phyloP scores from a whole-genome alignment of 139 green algal species.

The Cymbomonas tetramitiformis region DNA sequence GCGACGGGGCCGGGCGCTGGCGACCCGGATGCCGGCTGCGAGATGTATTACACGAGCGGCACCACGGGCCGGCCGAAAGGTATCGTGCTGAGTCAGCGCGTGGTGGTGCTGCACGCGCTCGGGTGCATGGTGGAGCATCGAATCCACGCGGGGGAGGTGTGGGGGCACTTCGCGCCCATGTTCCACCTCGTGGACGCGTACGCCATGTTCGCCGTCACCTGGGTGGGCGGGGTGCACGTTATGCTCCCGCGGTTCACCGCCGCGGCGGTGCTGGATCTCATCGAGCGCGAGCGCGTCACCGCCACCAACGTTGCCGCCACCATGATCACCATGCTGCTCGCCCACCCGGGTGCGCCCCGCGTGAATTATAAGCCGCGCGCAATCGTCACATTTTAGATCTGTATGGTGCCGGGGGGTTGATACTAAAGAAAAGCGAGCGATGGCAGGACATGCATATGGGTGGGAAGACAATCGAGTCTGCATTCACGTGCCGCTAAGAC shows the following conservation, averaged over 20 bases:
- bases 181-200: conserved; percentile 24
- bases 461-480: too few relatives aligned
- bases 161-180: conserved; percentile 21
- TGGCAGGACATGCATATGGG: too few relatives aligned
- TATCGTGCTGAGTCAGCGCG: conserved; percentile 57
- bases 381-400: too few relatives aligned
- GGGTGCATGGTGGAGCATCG: conserved; percentile 63
- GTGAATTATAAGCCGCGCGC: too few relatives aligned
- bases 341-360: conserved; percentile 24
- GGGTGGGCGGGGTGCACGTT: conserved; percentile 7
- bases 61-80: conserved; percentile 68
- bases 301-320: conserved; percentile 67
- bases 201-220: conserved; percentile 17
- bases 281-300: conserved; percentile 56
- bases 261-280: not conserved
- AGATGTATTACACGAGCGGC: conserved; percentile 41
- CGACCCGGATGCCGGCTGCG: conserved; percentile 10
- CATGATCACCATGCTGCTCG: conserved; percentile 36
- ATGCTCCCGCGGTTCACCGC: conserved; percentile 10
- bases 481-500: too few relatives aligned
- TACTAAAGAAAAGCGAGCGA: too few relatives aligned
- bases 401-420: too few relatives aligned
- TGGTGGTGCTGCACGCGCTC: conserved; percentile 53
- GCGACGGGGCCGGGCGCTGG: too few relatives aligned
- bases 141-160: not conserved